These are phyloP conservation scores for Podila clonocystis DNA, from an alignment of 192 early-diverging fungal genomes.

Conservation along the genomic window DNA sequence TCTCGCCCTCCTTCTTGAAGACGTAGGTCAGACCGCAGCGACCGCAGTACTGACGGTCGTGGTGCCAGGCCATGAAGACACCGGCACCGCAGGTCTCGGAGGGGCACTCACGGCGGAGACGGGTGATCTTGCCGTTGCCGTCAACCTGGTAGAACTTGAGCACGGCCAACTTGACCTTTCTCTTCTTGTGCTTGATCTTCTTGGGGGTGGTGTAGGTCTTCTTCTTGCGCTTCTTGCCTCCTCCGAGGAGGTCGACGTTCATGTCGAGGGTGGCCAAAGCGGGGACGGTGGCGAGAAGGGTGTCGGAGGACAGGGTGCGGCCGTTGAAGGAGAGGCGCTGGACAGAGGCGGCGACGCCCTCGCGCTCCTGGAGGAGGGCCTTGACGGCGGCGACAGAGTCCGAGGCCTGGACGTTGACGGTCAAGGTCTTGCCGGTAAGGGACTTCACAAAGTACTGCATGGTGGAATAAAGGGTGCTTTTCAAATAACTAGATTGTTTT, in stretches of 20 bases:
- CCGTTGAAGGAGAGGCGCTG: constrained; percentile 66
- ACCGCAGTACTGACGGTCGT: constrained; percentile 99
- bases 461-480: constrained; percentile 35
- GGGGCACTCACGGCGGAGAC: constrained; percentile 99
- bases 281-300: constrained; percentile 35
- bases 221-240: constrained; percentile 99
- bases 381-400: constrained; percentile 63
- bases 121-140: constrained; percentile 95
- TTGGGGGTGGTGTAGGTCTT: constrained; percentile 99
- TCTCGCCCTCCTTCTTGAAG: constrained; percentile 81
- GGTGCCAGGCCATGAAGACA: constrained; percentile 99
- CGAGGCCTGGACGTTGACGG: constrained; percentile 60
- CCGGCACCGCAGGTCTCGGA: constrained; percentile 96
- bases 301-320: constrained; percentile 48
- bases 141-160: constrained; percentile 99
- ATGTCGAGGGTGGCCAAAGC: constrained; percentile 56
- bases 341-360: constrained; percentile 49
- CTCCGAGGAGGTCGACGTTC: constrained; percentile 72
- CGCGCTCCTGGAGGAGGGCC: constrained; percentile 63
- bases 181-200: constrained; percentile 99
- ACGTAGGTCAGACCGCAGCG: constrained; percentile 96
- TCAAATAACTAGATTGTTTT: constrained; percentile 68
- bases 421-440: constrained; percentile 68
- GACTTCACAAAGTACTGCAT: constrained; percentile 76
- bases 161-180: constrained; percentile 99